A percentile compares a stretch with the other conserved stretches of the same genome.
These are phyloP conservation scores for Vigna nakashimae DNA, from an alignment of 306 rosid genomes.

Conservation along the genomic window DNA sequence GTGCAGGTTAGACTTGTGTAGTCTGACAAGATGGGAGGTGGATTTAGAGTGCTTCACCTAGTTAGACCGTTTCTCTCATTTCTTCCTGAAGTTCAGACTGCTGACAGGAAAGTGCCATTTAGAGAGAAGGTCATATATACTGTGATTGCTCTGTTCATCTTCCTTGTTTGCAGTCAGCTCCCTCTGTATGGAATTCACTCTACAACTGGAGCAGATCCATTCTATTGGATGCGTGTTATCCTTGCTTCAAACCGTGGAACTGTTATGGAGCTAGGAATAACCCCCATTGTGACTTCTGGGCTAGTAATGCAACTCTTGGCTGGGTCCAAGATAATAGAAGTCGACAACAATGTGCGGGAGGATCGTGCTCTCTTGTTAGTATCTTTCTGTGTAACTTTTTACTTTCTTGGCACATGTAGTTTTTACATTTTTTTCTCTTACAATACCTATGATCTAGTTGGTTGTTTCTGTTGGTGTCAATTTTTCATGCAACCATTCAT, in stretches of 20 bases:
- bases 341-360: conserved; percentile 76
- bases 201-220: conserved; percentile 81
- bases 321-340: conserved; percentile 70
- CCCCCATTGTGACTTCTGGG: conserved; percentile 77
- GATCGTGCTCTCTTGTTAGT: conserved; percentile 79
- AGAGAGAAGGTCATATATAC: conserved; percentile 80
- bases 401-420: not conserved
- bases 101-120: conserved; percentile 66
- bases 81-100: conserved; percentile 74
- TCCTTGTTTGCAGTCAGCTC: conserved; percentile 79
- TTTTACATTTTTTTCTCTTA: not conserved
- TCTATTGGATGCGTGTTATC: conserved; percentile 81
- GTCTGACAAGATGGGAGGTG: conserved; percentile 65
- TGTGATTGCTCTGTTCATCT: conserved; percentile 67
- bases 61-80: conserved; percentile 79
- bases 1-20: conserved; percentile 30
- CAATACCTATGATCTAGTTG: not conserved
- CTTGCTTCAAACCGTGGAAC: conserved; percentile 82
- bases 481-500: not conserved
- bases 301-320: conserved; percentile 72
- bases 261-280: conserved; percentile 83
- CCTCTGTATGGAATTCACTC: conserved; percentile 83
- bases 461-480: not conserved
- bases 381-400: not conserved
- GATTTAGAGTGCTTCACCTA: conserved; percentile 71